A percentile compares a stretch with the other conserved stretches of the same genome.
phyloP scores from a whole-genome alignment of 1,284 basidiomycete species.

The Microbotryum lychnidis-dioicae region DNA sequence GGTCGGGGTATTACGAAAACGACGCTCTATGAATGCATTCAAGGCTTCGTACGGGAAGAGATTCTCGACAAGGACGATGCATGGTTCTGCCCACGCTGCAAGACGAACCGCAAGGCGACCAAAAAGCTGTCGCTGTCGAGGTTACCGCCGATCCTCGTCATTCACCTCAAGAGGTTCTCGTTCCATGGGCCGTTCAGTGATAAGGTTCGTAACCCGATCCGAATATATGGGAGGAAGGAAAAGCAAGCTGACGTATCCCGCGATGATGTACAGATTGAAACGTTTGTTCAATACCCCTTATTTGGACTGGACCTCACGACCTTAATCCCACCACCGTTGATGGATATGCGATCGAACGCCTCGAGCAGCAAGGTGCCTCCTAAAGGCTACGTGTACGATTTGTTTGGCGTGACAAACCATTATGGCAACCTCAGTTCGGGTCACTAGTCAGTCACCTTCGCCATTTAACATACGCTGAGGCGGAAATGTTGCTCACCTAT shows the following conservation, averaged over 20 bases:
- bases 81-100: constrained; percentile 95
- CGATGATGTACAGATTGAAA: constrained; percentile 45
- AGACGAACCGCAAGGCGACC: constrained; percentile 67
- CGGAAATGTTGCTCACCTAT: not conserved
- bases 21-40: constrained; percentile 70
- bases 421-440: constrained; percentile 81
- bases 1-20: constrained; percentile 56
- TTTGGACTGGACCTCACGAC: constrained; percentile 76
- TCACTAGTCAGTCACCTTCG: constrained; percentile 61
- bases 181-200: constrained; percentile 88
- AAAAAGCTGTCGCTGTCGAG: constrained; percentile 82
- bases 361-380: constrained; percentile 1
- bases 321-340: constrained; percentile 63
- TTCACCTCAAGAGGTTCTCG: constrained; percentile 93
- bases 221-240: not conserved
- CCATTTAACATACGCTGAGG: not conserved
- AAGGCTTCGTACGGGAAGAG: constrained; percentile 84
- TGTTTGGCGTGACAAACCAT: constrained; percentile 57
- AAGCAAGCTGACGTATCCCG: constrained; percentile 65
- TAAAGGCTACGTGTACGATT: constrained; percentile 41
- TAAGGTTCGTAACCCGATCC: constrained; percentile 46
- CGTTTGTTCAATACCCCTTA: constrained; percentile 58
- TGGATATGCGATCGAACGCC: constrained; percentile 12
- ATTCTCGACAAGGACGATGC: constrained; percentile 88
- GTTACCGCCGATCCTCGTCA: constrained; percentile 84